Percentiles rank a stretch among this genome's conserved stretches.
phyloP scores from a whole-genome alignment of 306 rosid genomes.

The Cucurbita pepo region DNA sequence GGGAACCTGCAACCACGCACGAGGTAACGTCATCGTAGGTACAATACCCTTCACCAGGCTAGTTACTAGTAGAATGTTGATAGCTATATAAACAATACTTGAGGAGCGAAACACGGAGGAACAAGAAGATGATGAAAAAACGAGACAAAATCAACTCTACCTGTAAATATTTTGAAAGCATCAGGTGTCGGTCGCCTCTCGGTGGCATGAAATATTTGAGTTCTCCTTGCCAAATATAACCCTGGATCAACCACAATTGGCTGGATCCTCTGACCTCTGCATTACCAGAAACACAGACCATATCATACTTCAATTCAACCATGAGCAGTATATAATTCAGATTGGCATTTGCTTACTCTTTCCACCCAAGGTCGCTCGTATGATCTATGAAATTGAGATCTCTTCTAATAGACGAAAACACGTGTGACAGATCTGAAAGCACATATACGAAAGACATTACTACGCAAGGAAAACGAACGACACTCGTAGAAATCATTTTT shows the following conservation, averaged over 20 bases:
- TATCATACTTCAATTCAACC: background rate
- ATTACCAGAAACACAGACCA: background rate
- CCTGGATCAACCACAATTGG: constrained; percentile 88
- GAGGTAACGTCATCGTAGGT: background rate
- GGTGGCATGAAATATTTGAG: constrained; percentile 86
- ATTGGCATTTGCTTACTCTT: constrained; percentile 48
- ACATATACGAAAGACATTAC: background rate
- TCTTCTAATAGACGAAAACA: constrained; percentile 59
- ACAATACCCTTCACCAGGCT: background rate
- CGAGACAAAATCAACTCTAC: constrained; percentile 13
- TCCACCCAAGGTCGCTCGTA: constrained; percentile 90
- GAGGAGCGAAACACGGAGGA: background rate
- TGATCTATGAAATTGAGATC: constrained; percentile 81
- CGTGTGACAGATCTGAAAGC: constrained; percentile 64
- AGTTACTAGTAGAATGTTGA: background rate
- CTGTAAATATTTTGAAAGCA: constrained; percentile 78
- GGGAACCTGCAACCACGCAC: constrained; percentile 46
- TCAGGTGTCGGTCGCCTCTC: constrained; percentile 68
- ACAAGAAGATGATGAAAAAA: background rate
- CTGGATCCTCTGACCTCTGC: constrained; percentile 55
- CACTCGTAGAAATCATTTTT: background rate
- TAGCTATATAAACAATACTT: constrained; percentile 8
- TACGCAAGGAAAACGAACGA: background rate
- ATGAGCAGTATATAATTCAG: background rate
- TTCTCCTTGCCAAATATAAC: constrained; percentile 61